phyloP scores from a whole-genome alignment of 75 land plant species.

The Cryptomeria japonica region DNA sequence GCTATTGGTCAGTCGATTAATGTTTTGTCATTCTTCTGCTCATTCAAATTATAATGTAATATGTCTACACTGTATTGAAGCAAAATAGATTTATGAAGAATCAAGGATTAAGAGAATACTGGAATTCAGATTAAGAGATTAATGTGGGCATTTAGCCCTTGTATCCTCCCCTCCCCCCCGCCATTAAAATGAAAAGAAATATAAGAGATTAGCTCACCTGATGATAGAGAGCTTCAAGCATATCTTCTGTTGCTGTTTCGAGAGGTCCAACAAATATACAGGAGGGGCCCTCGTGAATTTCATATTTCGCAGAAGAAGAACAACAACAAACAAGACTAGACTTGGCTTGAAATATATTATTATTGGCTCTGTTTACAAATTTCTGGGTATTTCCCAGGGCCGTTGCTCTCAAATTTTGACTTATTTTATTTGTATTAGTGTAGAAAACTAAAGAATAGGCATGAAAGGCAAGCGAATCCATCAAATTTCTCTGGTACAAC shows the following conservation, averaged over 20 bases:
- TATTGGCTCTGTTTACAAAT: not conserved
- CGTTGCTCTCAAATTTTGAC: not conserved
- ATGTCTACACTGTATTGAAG: no score
- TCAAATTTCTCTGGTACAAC: not conserved
- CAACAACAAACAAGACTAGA: not conserved
- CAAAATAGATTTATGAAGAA: no score
- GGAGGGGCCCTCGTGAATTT: slow-evolving; percentile 63
- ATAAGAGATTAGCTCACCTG: slow-evolving; percentile 41
- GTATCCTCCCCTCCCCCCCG: no score
- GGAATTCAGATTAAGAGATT: no score
- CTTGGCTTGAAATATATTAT: not conserved
- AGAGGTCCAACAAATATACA: slow-evolving; percentile 88
- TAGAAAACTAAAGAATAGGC: not conserved
- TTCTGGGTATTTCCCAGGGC: not conserved
- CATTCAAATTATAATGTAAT: no score
- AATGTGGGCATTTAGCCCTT: no score
- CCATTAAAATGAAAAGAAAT: not conserved
- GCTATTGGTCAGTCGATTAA: no score
- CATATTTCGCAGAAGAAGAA: slow-evolving; percentile 9
- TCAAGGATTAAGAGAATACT: no score
- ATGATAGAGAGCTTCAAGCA: slow-evolving; percentile 84
- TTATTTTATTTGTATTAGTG: not conserved
- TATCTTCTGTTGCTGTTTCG: slow-evolving; percentile 81
- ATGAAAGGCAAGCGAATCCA: not conserved
- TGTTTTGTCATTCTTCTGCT: no score